Evolutionary conservation across 805 yeast genomes (phyloP), one percentile per base, ranked within the genome.

Genomic region (Wickerhamomyces xylosicus): DNA sequence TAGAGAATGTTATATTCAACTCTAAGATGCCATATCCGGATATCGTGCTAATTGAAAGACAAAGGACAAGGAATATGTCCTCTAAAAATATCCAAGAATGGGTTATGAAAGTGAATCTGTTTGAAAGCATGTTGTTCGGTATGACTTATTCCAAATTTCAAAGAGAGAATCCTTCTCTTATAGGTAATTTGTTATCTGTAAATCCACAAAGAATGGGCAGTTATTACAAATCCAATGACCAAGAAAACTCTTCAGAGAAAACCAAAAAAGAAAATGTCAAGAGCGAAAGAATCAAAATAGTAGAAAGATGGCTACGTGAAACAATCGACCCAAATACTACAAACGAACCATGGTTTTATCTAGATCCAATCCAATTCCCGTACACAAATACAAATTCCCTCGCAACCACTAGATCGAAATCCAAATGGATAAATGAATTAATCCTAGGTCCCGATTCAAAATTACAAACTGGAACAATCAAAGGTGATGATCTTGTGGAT

Each of bases 21-120:
- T 18, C 38, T 2, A 39, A 41, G 3, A 34, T 43, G 3, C 32
- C 42, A 1, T 22, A 43, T 0, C 70, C 75, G 0, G 68, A 68
- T 41, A 50, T 66, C 3, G 62, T 73, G 3, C 48, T 77, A 10
- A 57, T 78, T 3, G 85, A 79, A 47, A 50, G 75, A 41, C 85
- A 79, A 51, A 49, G 85, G 31, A 61, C 69, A 32, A 61, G 84
- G 37, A 63, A 74, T 0, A 57, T 56, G 45, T 71, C 79, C 0
- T 59, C 70, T 2, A 58, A 62, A 10, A 54, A 53, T 15, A 67
- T 78, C 1, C 58, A 72, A 5, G 79, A 76, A 39, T 65, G 68
- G 40, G 66, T 77, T 3, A 50, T 77, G 21, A 64, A 68, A 37
- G 67, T 74, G 4, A 77, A 75, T 40, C 63, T 75, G 18, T 48